A percentile compares a stretch with the other conserved stretches of the same genome.
These are phyloP conservation scores for Pleurotus ostreatus DNA, from an alignment of 768 basidiomycete species.

Conservation along the genomic window DNA sequence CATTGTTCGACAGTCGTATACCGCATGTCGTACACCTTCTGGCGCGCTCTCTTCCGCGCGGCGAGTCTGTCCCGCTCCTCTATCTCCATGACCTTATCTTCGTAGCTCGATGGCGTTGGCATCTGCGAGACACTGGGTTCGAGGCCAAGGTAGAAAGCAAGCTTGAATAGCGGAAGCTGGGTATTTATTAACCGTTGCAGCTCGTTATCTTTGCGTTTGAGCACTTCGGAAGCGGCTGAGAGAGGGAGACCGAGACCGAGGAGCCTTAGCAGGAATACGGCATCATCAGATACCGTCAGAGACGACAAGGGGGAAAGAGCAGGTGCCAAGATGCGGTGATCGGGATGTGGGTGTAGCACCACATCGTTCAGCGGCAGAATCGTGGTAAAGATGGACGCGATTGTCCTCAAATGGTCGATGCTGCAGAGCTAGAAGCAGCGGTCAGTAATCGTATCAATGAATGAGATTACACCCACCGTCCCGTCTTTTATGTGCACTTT, in stretches of 20 bases:
- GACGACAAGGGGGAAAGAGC: constrained; percentile 17
- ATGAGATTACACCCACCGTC: background rate
- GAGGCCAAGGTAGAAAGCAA: constrained; percentile 3
- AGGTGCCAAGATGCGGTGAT: constrained; percentile 15
- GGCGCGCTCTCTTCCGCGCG: constrained; percentile 27
- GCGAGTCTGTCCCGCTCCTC: constrained; percentile 1
- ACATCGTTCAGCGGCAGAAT: background rate
- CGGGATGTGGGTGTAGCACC: constrained; percentile 10
- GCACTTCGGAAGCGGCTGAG: background rate
- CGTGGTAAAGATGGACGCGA: background rate
- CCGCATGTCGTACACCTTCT: constrained; percentile 31
- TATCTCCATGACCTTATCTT: constrained; percentile 10
- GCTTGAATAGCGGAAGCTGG: constrained; percentile 1
- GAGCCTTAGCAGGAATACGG: background rate
- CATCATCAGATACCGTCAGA: constrained; percentile 16
- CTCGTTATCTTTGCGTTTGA: background rate
- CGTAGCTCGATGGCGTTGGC: background rate
- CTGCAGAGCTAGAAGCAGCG: background rate
- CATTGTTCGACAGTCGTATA: constrained; percentile 26
- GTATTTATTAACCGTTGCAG: background rate
- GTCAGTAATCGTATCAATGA: background rate
- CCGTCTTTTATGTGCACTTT: background rate
- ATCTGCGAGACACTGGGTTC: background rate
- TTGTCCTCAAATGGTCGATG: background rate
- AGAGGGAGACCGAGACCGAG: background rate